phyloP scores from a whole-genome alignment of 306 rosid genomes.

The Quercus rubra region DNA sequence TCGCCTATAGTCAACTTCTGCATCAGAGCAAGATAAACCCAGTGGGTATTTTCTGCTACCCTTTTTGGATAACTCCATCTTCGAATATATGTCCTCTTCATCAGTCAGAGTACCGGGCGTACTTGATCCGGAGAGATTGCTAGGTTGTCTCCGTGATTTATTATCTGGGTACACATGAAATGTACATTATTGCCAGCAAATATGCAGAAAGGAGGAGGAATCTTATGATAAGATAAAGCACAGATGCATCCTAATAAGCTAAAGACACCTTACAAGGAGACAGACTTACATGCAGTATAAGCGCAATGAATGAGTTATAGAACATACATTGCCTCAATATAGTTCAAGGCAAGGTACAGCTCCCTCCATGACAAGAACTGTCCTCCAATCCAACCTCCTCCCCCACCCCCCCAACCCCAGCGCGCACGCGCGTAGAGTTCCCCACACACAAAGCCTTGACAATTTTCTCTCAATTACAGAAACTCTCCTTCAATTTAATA shows the following conservation, averaged over 20 bases:
- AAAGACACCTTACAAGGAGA: background rate
- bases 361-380: background rate
- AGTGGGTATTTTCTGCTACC: slow-evolving; percentile 56
- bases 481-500: too few species aligned
- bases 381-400: background rate
- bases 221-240: slow-evolving; percentile 6
- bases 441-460: too few species aligned
- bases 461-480: too few species aligned
- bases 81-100: slow-evolving; percentile 71
- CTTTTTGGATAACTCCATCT: slow-evolving; percentile 54
- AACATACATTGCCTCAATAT: background rate
- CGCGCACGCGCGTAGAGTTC: accelerated
- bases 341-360: background rate
- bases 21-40: slow-evolving; percentile 90
- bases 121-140: slow-evolving; percentile 56
- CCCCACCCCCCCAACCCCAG: too few species aligned
- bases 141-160: slow-evolving; percentile 46
- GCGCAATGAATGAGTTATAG: background rate
- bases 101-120: slow-evolving; percentile 43
- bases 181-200: slow-evolving; percentile 9
- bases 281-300: background rate
- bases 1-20: slow-evolving; percentile 93
- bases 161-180: slow-evolving; percentile 50
- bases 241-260: slow-evolving; percentile 3
- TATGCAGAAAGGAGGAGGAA: slow-evolving; percentile 18